Base-by-base conservation (phyloP, 805 yeast genomes). In the Lipomyces chichibuensis region DNA sequence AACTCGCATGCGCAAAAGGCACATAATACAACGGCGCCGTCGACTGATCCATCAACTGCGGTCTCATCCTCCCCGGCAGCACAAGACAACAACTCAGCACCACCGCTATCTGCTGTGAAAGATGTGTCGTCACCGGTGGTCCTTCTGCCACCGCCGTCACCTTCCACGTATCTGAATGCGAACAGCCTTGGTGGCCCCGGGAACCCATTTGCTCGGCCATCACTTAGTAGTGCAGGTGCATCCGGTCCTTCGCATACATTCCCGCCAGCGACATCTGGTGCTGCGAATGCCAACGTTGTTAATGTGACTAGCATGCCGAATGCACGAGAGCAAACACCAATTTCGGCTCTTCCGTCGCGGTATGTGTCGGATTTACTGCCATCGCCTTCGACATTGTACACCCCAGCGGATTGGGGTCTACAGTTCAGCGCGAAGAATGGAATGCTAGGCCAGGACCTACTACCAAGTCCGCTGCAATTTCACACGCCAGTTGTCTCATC, bases 371-470 rank as follows among this genome's bases (percentile, higher is more conserved):
- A 90, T 72, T 80, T 88, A 75, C 86, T 91, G 73, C 93, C 92
- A 37, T 89, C 94, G 5, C 97, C 97, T 0, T 84, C 87, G n/a
- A 89, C 85, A 69, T 87, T 87, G 71, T 90, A 89, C 73, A 84
- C 74, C 9, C 68, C 75, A 4, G 75, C 69, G 8, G 73, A 70
- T 49, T 69, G 62, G 73, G 69, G 62, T 14, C 52, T 65, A 32
- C 66, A 55, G 39, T 60, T 70, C 57, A 54, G 62, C 32, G 65
- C 65, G 5, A 58, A 57, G 52, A 59, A 32, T 32, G 62, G 68
- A n/a, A 51, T 63, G 43, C 9, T 69, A 23, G 65, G 65, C 3
- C 70, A 66, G 20, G 77, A 74, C 59, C 64, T 74, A 60, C 65
- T 74, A 32, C 77, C 76, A 17, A 68, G 73, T 7, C 77, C 77